These are phyloP conservation scores for Phlebopus sp. DNA, from an alignment of 1,284 basidiomycete genomes.

Conservation along the genomic window DNA sequence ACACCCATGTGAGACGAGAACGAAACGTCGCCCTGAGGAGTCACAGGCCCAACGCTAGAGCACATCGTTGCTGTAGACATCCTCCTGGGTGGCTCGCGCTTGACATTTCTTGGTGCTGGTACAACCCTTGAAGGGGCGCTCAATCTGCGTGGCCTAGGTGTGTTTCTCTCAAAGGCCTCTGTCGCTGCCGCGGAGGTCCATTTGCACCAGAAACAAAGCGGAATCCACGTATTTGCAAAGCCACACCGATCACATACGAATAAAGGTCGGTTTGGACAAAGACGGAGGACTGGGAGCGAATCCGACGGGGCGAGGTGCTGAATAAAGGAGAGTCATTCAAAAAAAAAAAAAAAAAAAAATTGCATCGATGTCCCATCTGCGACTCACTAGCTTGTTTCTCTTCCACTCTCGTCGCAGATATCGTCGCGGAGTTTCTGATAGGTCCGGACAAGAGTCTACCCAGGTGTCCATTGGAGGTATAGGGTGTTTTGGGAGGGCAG, in stretches of 20 bases:
- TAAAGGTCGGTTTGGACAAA: conserved; percentile 44
- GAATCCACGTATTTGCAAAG: conserved; percentile 49
- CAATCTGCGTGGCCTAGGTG: conserved; percentile 33
- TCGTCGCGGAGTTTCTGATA: conserved; percentile 24
- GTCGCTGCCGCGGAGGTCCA: conserved; percentile 43
- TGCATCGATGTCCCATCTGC: conserved; percentile 3
- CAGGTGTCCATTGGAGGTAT: conserved; percentile 14
- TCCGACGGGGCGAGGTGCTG: conserved; percentile 45
- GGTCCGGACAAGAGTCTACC: conserved; percentile 14
- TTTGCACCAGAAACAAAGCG: conserved; percentile 57
- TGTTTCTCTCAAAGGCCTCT: conserved; percentile 36
- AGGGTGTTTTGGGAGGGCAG: neutral
- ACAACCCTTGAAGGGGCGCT: conserved; percentile 38
- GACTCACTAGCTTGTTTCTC: conserved; percentile 32
- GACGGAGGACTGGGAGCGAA: conserved; percentile 52
- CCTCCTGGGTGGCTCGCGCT: conserved; percentile 12
- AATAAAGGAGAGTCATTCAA: conserved; percentile 10
- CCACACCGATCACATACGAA: conserved; percentile 51
- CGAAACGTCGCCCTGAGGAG: conserved; percentile 19
- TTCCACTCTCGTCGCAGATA: conserved; percentile 37
- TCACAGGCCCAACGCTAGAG: conserved; percentile 21
- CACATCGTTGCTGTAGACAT: conserved; percentile 20
- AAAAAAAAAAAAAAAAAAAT: neutral
- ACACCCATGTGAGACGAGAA: conserved; percentile 14
- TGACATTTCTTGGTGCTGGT: conserved; percentile 16